Evolutionary conservation across 2,329 filamentous ascomycete genomes (phyloP).

Genomic region (Colletotrichum sp.): DNA sequence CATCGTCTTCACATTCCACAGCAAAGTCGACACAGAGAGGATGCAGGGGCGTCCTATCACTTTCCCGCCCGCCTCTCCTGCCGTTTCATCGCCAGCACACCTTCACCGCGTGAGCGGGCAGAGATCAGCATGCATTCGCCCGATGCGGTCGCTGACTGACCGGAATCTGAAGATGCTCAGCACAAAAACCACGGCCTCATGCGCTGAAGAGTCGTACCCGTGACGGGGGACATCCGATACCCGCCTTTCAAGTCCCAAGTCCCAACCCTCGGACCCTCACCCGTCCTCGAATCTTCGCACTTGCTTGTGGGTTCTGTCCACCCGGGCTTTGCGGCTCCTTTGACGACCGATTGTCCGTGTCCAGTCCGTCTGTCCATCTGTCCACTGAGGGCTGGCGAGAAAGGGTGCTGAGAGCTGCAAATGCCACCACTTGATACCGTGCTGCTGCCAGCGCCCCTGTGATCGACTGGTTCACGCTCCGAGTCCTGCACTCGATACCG

Average conservation of each 20-base stretch:
- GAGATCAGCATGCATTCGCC: slow-evolving; percentile 2
- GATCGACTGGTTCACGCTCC: slow-evolving; percentile 5
- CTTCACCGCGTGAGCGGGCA: neutral
- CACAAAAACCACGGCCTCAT: neutral
- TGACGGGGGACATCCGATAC: neutral
- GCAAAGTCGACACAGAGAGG: neutral
- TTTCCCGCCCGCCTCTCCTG: neutral
- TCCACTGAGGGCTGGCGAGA: neutral
- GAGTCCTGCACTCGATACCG: neutral
- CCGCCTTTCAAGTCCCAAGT: neutral
- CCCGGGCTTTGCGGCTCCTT: neutral
- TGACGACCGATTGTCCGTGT: neutral
- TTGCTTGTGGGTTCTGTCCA: neutral
- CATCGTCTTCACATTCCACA: neutral
- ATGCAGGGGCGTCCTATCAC: slow-evolving; percentile 9
- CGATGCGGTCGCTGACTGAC: neutral
- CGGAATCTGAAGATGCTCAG: neutral
- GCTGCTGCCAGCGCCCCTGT: neutral
- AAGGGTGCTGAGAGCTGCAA: neutral
- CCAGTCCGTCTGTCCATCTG: neutral
- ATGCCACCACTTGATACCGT: neutral
- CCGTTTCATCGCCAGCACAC: slow-evolving; percentile 8
- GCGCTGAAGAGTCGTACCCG: neutral
- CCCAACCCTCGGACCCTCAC: slow-evolving; percentile 12
- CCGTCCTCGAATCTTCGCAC: neutral